Percentiles rank a stretch among this genome's conserved stretches.
These are phyloP conservation scores for Pichia manshurica DNA, from an alignment of 805 yeast genomes.

Conservation along the genomic window DNA sequence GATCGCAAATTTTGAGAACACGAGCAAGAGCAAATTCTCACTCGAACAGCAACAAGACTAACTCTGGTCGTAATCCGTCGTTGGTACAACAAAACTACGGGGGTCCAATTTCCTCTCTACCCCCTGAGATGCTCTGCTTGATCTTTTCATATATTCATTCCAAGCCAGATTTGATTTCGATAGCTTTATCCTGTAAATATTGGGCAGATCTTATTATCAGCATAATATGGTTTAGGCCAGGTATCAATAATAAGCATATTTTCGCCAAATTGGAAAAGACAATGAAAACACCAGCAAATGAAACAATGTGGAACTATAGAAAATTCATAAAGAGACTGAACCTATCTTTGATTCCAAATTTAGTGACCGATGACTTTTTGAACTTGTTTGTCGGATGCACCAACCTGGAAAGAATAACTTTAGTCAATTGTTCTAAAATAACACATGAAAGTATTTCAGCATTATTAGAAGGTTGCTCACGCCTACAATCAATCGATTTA, in stretches of 20 bases:
- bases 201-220: conserved; percentile 79
- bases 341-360: conserved; percentile 63
- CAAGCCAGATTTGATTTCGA: conserved; percentile 51
- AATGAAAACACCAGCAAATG: conserved; percentile 41
- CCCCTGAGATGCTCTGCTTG: conserved; percentile 57
- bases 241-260: conserved; percentile 45
- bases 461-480: conserved; percentile 58
- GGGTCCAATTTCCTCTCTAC: conserved; percentile 40
- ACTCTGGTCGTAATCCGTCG: neutral
- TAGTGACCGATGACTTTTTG: conserved; percentile 61
- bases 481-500: conserved; percentile 79
- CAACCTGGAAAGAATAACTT: conserved; percentile 77
- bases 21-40: conserved; percentile 18
- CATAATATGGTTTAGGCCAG: conserved; percentile 83
- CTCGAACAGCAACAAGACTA: neutral
- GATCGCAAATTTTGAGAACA: conserved; percentile 23
- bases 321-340: conserved; percentile 72
- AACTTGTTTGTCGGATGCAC: conserved; percentile 58
- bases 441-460: conserved; percentile 55
- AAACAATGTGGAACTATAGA: conserved; percentile 62
- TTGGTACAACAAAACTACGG: conserved; percentile 3
- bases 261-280: conserved; percentile 51
- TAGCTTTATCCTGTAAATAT: conserved; percentile 68
- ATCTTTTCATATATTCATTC: conserved; percentile 61
- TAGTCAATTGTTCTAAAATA: conserved; percentile 71